Evolutionary conservation across 371 early-diverging fungal genomes (phyloP), one percentile per base, ranked within the genome.

Genomic region (Haplosporangium sp.): DNA sequence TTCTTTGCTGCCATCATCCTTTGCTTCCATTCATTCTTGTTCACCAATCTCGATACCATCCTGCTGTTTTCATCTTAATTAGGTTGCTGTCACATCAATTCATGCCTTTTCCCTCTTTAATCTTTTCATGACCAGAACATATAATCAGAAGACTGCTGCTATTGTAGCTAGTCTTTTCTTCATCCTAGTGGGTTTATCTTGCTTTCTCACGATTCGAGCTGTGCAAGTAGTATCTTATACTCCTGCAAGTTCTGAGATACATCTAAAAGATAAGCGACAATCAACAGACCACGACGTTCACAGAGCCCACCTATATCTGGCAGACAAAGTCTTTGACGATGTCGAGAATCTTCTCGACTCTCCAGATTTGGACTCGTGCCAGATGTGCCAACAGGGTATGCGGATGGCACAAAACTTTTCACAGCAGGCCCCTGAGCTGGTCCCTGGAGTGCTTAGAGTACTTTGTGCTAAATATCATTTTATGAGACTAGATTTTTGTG

Each of bases 311-410:
- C 63, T 81, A 9, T 58, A 69, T 47, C 53, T 72, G 39, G 75
- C 69, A n/a, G 62, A 62, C 62, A 63, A 72, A 7, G 69, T 60
- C 50, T 56, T 68, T n/a, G 20, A 42, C 3, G 69, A 72, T 7
- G 4, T 81, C 4, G 82, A 81, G 34, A 61, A 69, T n/a, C 50
- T 81, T 9, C 76, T 81, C 44, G 69, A 75, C 64, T 75, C 72
- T 0, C 65, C 75, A 9, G 63, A 62, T 20, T 50, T 81, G 9
- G 82, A 81, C 34, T 69, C 82, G 6, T 81, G 82, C 37, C 76
- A 81, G 64, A 81, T 81, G 69, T 81, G 82, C 58, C 82, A 59
- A n/a, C 56, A 42, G 38, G 76, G 82, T 8, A 58, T 81, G 69
- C 39, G 38, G 9, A 37, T 81, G 10, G 82, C 82, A 48, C 47